Percentiles rank a stretch among this genome's conserved stretches.
Conservation (phyloP, 306 rosid genomes). For the Rosa chinensis region DNA sequence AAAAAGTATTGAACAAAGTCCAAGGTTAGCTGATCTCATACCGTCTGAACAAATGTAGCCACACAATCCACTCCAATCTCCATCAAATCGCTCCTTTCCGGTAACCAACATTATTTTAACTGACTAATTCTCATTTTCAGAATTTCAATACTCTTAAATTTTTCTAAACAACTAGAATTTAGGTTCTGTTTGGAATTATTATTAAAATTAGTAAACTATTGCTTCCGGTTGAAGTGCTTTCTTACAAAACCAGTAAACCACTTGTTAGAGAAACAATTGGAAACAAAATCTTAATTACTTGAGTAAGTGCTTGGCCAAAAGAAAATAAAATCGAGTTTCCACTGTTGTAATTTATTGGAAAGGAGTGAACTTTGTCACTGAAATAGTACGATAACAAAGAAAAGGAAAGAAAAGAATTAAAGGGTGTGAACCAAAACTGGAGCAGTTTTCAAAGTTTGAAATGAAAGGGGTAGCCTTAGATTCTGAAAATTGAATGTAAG, state of each 20-base stretch:
- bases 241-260: too few species aligned
- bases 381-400: neutral
- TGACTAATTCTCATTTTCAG: too few species aligned
- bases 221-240: too few species aligned
- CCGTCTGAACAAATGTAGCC: neutral
- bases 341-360: neutral
- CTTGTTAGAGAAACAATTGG: too few species aligned
- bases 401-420: neutral
- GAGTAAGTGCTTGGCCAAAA: too few species aligned
- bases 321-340: neutral
- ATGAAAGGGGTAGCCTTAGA: neutral
- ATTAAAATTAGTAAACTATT: too few species aligned
- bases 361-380: neutral
- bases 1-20: neutral
- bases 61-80: neutral
- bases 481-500: conserved; percentile 16
- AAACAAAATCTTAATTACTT: too few species aligned
- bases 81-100: neutral
- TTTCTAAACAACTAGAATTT: too few species aligned
- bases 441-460: conserved; percentile 24
- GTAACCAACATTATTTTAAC: neutral
- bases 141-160: neutral
- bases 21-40: neutral
- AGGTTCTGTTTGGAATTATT: too few species aligned
- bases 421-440: conserved; percentile 37